Evolutionary conservation across 257 asterid genomes (phyloP), one percentile per base, ranked within the genome.

Genomic region (Anisodus acutangulus): DNA sequence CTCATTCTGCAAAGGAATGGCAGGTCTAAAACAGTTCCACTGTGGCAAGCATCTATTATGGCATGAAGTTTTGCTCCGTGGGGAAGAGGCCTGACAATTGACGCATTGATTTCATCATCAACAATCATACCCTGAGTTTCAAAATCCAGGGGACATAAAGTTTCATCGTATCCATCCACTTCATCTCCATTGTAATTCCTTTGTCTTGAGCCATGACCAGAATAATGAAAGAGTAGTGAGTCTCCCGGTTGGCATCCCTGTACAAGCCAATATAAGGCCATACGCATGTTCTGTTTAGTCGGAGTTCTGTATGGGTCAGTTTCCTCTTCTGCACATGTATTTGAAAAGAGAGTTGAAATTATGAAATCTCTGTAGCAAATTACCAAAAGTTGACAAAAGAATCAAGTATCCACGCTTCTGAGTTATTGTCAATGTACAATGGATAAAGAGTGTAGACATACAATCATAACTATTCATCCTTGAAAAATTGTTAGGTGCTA

Each of bases 101-200:
- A 86, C 74, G 94, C 95, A 88, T 96, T 96, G 78, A 96, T 92
- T 85, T 96, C 99, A 86, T 96, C 97, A 87, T 96, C 98, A 16
- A 96, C 97, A 85, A 96, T 92, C 98, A 96, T 96, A 58, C 98
- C 98, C 91, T 94, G 98, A 9, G 97, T 96, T 89, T 94, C 97
- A 12, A 94, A 94, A 89, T 96, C 98, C 78, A 96, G 87, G 55
- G 99, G 99, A 81, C 99, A 96, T 86, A 96, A 88, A 47, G 98
- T 94, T 90, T 96, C 99, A 89, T 96, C 98, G 69, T 90, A 93
- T 87, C 98, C 99, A 86, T 96, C 99, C 81, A 93, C 90, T 91
- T 96, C 98, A 86, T 96, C 99, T 76, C 99, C 98, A 62, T 90
- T 92, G 84, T 89, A 90, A 88, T 94, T 91, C 88, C 97, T 89